phyloP scores from a whole-genome alignment of 306 rosid genomes.

The Prunus padus region DNA sequence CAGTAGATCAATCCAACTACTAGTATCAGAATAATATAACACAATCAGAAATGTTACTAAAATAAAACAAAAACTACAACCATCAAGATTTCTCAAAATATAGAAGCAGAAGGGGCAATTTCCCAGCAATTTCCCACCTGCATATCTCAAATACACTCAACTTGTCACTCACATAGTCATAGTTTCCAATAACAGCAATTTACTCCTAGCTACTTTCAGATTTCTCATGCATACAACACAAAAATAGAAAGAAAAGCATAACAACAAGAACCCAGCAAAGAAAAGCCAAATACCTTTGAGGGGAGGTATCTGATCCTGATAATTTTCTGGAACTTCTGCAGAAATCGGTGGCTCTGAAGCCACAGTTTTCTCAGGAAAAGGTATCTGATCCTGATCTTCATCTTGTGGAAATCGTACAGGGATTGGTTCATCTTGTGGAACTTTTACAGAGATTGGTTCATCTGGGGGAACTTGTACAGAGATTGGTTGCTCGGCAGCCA shows the following conservation, averaged over 20 bases:
- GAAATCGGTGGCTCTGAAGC: constrained; percentile 13
- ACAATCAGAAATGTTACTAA: neutral
- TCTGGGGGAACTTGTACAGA: neutral
- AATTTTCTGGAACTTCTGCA: constrained; percentile 7
- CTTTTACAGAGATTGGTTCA: constrained; percentile 2
- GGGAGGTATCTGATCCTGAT: constrained; percentile 39
- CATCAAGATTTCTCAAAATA: neutral
- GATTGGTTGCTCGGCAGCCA: constrained; percentile 13
- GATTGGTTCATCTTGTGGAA: neutral
- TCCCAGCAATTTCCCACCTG: neutral
- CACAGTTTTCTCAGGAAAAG: constrained; percentile 31
- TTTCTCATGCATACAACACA: neutral
- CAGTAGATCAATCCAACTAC: constrained; percentile 2
- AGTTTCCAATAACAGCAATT: constrained; percentile 9
- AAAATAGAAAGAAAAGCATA: neutral
- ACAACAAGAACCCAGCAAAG: constrained; percentile 9
- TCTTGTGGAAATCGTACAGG: neutral
- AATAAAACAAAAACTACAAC: neutral
- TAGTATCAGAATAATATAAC: neutral
- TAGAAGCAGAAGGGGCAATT: neutral
- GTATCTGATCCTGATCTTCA: constrained; percentile 16
- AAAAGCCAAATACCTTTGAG: constrained; percentile 25
- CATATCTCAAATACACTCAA: constrained; percentile 6
- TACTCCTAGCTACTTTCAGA: neutral
- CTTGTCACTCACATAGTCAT: neutral